Percentiles rank a stretch among this genome's conserved stretches.
These are phyloP conservation scores for Erodium trifolium DNA, from an alignment of 441 rosid genomes.

Conservation along the genomic window DNA sequence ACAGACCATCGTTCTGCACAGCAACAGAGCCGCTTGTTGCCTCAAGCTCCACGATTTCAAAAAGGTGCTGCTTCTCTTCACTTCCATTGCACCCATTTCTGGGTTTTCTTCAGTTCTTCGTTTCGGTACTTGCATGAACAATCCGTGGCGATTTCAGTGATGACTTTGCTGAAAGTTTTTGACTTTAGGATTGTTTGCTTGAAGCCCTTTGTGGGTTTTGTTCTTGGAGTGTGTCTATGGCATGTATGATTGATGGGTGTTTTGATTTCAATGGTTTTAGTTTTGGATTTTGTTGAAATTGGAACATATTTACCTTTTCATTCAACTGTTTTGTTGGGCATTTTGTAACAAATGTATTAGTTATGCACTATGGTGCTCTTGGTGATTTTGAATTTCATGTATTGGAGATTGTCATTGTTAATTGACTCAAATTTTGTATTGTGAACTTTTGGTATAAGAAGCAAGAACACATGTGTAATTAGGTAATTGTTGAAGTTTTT, in stretches of 20 bases:
- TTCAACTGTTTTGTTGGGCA: background rate
- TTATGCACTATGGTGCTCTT: too few relatives aligned
- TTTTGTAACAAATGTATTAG: too few relatives aligned
- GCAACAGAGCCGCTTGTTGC: constrained; percentile 88
- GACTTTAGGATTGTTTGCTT: background rate
- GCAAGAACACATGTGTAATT: background rate
- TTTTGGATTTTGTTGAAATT: background rate
- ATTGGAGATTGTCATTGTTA: background rate
- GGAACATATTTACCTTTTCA: background rate
- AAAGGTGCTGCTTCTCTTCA: constrained; percentile 33
- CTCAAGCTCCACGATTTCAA: constrained; percentile 70
- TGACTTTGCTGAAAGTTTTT: background rate
- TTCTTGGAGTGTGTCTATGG: background rate
- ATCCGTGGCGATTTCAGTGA: background rate
- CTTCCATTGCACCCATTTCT: background rate
- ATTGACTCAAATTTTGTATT: background rate
- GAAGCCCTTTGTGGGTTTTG: background rate
- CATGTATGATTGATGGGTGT: background rate
- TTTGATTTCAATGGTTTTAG: background rate
- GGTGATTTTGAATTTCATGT: background rate
- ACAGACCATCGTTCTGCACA: constrained; percentile 82
- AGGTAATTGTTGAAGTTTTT: too few relatives aligned
- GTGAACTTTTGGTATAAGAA: background rate
- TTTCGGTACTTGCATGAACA: background rate
- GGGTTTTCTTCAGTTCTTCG: background rate